A percentile compares a stretch with the other conserved stretches of the same genome.
phyloP scores from a whole-genome alignment of 73 alveolate species.

The Paramecium biaurelia region DNA sequence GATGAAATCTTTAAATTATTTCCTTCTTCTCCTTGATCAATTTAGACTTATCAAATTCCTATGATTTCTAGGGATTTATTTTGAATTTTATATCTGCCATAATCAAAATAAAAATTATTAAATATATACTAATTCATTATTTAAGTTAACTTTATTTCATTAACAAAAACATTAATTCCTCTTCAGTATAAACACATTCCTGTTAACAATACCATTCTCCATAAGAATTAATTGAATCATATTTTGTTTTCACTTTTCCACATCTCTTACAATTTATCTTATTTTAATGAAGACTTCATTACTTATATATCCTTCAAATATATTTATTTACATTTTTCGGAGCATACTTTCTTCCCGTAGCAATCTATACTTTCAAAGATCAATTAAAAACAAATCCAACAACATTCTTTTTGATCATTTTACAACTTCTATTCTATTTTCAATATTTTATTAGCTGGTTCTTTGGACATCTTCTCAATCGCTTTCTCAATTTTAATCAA shows the following conservation, averaged over 20 bases:
- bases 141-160: neutral
- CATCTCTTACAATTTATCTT: conserved; percentile 8
- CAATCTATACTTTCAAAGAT: neutral
- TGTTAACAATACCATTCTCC: neutral
- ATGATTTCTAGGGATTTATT: neutral
- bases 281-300: neutral
- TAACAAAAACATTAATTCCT: neutral
- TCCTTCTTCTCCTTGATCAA: neutral
- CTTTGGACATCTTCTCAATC: neutral
- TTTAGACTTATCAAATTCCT: neutral
- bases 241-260: neutral
- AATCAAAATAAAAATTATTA: neutral
- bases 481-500: neutral
- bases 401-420: neutral
- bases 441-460: neutral
- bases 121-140: neutral
- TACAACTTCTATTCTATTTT: neutral
- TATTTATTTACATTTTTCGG: neutral
- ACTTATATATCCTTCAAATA: neutral
- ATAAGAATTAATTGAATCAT: neutral
- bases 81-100: neutral
- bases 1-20: neutral
- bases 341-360: neutral
- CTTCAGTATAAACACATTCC: neutral
- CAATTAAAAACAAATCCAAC: neutral